Evolutionary conservation across 2,329 filamentous ascomycete species (phyloP).

Genomic region (Cladosporium austrohemisphaericum): DNA sequence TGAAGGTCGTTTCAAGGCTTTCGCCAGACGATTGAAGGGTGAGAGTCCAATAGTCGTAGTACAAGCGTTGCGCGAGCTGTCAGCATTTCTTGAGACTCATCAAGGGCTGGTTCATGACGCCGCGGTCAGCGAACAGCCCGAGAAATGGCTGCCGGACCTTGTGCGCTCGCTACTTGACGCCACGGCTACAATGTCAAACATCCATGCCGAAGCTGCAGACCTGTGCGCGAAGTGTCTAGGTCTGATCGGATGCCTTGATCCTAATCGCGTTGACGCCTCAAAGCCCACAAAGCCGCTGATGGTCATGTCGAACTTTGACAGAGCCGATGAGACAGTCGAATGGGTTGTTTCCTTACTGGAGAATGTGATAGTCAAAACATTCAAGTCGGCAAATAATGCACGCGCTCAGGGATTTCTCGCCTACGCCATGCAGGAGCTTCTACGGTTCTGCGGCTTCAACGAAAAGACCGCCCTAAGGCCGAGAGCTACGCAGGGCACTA

Average conservation of each 20-base stretch:
- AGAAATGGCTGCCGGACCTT: conserved; percentile 66
- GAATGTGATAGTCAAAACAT: conserved; percentile 83
- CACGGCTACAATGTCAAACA: conserved; percentile 70
- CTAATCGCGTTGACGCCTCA: conserved; percentile 78
- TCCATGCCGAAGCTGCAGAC: conserved; percentile 62
- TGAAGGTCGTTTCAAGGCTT: conserved; percentile 65
- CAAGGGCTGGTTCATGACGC: conserved; percentile 77
- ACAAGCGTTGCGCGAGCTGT: conserved; percentile 74
- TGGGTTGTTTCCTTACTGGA: conserved; percentile 85
- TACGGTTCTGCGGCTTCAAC: conserved; percentile 72
- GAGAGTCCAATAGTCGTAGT: conserved; percentile 84
- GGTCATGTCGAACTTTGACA: conserved; percentile 80
- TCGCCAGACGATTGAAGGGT: conserved; percentile 69
- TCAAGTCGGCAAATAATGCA: conserved; percentile 84
- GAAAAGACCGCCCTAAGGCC: conserved; percentile 51
- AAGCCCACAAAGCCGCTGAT: conserved; percentile 79
- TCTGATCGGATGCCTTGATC: conserved; percentile 84
- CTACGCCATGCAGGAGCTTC: conserved; percentile 88
- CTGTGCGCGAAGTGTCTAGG: conserved; percentile 81
- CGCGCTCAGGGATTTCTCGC: conserved; percentile 86
- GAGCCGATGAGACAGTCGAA: conserved; percentile 71
- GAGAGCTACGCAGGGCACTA: conserved; percentile 53
- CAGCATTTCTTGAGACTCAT: conserved; percentile 66
- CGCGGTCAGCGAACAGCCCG: conserved; percentile 77
- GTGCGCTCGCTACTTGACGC: conserved; percentile 80